These are phyloP conservation scores for Alternaria sp. DNA, from an alignment of 2,329 filamentous ascomycete genomes.

Conservation along the genomic window DNA sequence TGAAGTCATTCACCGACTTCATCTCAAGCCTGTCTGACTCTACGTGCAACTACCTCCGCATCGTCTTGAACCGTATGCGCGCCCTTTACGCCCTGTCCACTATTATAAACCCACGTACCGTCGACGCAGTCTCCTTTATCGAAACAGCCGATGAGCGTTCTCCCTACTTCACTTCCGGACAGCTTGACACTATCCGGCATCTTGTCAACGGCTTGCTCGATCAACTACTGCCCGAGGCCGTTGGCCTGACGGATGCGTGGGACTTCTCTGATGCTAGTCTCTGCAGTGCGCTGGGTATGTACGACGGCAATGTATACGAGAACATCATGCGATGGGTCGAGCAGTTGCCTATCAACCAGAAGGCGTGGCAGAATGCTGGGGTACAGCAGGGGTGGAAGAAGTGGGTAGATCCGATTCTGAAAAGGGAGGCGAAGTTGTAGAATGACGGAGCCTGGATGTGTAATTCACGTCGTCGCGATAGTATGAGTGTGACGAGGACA, in stretches of 20 bases:
- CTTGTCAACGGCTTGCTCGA: slow-evolving; percentile 46
- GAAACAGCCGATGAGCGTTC: slow-evolving; percentile 10
- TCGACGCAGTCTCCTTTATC: slow-evolving; percentile 35
- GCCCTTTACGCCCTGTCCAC: slow-evolving; percentile 55
- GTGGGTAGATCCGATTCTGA: slow-evolving; percentile 8
- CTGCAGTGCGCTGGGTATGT: slow-evolving; percentile 57
- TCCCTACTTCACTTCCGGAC: slow-evolving; percentile 4
- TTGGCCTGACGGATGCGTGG: slow-evolving; percentile 58
- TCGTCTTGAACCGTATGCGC: slow-evolving; percentile 41
- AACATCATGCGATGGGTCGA: slow-evolving; percentile 48
- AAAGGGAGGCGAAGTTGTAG: slow-evolving; percentile 5
- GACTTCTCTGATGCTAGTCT: slow-evolving; percentile 58
- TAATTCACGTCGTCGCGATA: not conserved
- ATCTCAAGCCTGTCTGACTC: slow-evolving; percentile 2
- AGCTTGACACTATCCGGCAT: slow-evolving; percentile 49
- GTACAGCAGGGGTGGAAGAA: slow-evolving; percentile 2
- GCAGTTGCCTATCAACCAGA: slow-evolving; percentile 33
- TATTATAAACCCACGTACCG: slow-evolving; percentile 39
- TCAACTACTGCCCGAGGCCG: slow-evolving; percentile 55
- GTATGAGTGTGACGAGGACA: not conserved
- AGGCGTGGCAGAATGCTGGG: not conserved
- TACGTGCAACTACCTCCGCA: slow-evolving; percentile 11
- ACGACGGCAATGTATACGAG: slow-evolving; percentile 59
- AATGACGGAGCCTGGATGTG: not conserved
- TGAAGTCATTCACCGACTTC: slow-evolving; percentile 22